Percentiles rank a stretch among this genome's conserved stretches.
Conservation (phyloP, 192 early-diverging fungal genomes). For the Phlyctochytrium bullatum region DNA sequence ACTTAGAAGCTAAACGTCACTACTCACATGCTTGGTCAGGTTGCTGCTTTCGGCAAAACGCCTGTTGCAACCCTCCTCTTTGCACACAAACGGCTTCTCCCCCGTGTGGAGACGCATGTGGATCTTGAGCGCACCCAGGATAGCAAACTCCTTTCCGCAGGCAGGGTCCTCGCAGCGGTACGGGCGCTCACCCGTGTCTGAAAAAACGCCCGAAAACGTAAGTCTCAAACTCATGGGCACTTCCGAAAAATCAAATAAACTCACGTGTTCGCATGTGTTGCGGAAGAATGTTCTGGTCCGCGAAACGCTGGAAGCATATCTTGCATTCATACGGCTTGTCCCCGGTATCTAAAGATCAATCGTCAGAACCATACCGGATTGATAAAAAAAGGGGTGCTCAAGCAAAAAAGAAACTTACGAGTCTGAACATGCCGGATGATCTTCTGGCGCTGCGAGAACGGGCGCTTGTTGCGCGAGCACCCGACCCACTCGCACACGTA, state of each 20-base stretch:
- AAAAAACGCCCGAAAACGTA: neutral
- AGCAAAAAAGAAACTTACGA: conserved; percentile 37
- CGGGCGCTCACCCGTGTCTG: conserved; percentile 33
- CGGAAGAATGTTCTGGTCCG: conserved; percentile 75
- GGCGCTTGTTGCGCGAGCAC: conserved; percentile 38
- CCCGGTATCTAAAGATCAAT: conserved; percentile 42
- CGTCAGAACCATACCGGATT: conserved; percentile 17
- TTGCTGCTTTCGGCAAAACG: conserved; percentile 59
- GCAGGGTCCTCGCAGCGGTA: conserved; percentile 56
- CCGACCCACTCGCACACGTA: conserved; percentile 43
- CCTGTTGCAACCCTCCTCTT: conserved; percentile 62
- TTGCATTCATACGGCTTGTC: conserved; percentile 79
- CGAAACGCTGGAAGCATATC: conserved; percentile 74
- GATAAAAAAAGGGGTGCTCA: neutral
- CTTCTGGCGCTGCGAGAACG: conserved; percentile 44
- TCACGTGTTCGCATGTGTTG: conserved; percentile 42
- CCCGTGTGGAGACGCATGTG: conserved; percentile 72
- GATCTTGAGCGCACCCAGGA: conserved; percentile 73
- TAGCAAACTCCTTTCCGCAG: conserved; percentile 73
- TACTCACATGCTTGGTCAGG: conserved; percentile 44
- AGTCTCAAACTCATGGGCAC: neutral
- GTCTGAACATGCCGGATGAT: conserved; percentile 78
- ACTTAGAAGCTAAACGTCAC: too few relatives aligned
- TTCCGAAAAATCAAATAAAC: neutral
- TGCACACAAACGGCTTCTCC: conserved; percentile 78